Evolutionary conservation across 176 grass and related monocot genomes (phyloP), one percentile per base, ranked within the genome.

Genomic region (Avena insularis): DNA sequence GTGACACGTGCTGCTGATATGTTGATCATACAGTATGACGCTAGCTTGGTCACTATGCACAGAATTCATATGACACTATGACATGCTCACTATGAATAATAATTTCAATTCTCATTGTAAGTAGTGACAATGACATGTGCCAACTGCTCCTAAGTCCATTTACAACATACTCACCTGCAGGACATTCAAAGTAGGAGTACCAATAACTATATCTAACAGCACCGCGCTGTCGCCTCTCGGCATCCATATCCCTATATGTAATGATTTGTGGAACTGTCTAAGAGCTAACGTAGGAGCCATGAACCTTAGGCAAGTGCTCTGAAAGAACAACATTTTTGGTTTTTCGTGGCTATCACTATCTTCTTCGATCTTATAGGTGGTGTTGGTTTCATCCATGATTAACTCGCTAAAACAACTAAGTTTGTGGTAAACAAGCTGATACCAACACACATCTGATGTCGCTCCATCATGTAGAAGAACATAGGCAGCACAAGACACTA

Each of bases 1-100:
- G 4, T 12, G 9, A 50, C 27, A 84, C 58, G 1, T 75, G 51
- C 40, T 74, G n/a, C 50, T 83, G 25, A 45, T 90, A 64, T 63
- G 51, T 16, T 54, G 1, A 64, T n/a, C 46, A 79, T 71, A 57
- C 3, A 73, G 17, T 62, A 56, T 58, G 36, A 17, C 40, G 12
- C 25, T 51, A 54, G 49, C 11, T 55, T 78, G 47, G 27, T 59
- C 27, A 54, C 5, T 25, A 12, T 58, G 33, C 80, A 59, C 23
- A 85, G 3, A 79, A 13, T 69, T 64, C 33, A 9, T 23, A 61
- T 27, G 59, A 9, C 9, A 60, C 9, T 71, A 60, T 35, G 38
- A 2, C 53, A 71, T 60, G 38, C 40, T 57, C 21, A 3, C 15
- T 70, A 79, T 14, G 5, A 74, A 83, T 4, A 68, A 83, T 16